A percentile compares a stretch with the other conserved stretches of the same genome.
Conservation (phyloP, 2,329 filamentous ascomycete species). For the Pleochaeta shiraiana region DNA sequence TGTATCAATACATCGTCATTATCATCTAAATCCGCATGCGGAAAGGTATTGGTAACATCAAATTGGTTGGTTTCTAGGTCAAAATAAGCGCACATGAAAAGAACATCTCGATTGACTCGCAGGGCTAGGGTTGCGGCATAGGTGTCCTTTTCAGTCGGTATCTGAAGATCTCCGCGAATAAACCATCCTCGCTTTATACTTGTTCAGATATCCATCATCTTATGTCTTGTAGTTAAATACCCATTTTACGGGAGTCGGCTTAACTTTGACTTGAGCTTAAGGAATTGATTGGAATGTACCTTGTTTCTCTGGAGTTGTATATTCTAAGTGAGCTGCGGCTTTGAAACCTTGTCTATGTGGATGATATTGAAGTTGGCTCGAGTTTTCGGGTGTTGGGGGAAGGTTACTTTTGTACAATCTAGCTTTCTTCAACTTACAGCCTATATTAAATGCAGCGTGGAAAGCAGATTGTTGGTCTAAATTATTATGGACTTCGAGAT, state of each 20-base stretch:
- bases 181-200: conserved; percentile 12
- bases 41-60: neutral
- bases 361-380: neutral
- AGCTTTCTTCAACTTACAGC: neutral
- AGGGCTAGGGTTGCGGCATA: neutral
- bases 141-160: conserved; percentile 4
- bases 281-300: neutral
- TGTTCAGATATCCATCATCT: conserved; percentile 10
- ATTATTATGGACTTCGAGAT: neutral
- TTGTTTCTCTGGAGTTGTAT: neutral
- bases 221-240: conserved; percentile 16
- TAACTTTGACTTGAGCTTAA: neutral
- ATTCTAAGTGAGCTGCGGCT: neutral
- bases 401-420: neutral
- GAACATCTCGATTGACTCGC: neutral
- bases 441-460: neutral
- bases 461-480: neutral
- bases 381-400: neutral
- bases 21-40: neutral
- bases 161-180: conserved; percentile 10
- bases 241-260: conserved; percentile 7
- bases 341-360: neutral
- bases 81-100: neutral
- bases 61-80: neutral
- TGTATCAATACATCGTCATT: neutral